Conservation (phyloP, 139 green algal species). For the Zygnema circumcarinatum region DNA sequence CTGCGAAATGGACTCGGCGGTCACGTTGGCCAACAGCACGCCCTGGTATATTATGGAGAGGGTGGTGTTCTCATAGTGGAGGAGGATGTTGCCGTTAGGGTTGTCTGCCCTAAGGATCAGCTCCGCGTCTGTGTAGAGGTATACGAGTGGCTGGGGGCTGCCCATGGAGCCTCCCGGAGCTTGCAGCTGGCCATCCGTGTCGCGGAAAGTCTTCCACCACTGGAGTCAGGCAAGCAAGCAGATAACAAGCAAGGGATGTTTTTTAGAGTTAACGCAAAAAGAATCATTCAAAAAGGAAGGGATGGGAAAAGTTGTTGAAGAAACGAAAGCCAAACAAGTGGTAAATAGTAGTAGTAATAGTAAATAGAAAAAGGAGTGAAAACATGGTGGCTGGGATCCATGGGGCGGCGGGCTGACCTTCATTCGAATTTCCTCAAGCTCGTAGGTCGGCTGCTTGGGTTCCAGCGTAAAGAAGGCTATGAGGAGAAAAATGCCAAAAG, state of each 20-base stretch:
- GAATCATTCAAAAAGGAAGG: not conserved
- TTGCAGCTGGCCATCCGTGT: not conserved
- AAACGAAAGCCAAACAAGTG: not conserved
- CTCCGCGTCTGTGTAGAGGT: not conserved
- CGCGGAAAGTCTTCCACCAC: not conserved
- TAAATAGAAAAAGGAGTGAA: not conserved
- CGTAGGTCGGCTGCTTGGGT: constrained; percentile 10
- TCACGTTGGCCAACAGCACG: not conserved
- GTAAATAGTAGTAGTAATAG: not conserved
- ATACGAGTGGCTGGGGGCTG: not conserved
- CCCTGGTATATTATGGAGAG: not conserved
- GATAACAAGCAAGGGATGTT: not conserved
- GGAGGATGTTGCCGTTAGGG: not conserved
- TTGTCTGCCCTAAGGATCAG: not conserved
- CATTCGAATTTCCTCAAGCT: not conserved
- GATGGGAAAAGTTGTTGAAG: not conserved
- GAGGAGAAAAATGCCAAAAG: not conserved
- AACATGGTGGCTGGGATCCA: too few relatives aligned
- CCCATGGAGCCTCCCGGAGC: not conserved
- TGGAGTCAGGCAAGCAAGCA: not conserved
- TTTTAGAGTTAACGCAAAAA: not conserved
- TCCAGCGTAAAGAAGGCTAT: not conserved
- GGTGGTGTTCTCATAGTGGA: constrained; percentile 19
- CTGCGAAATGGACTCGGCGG: not conserved
- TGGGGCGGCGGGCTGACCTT: constrained; percentile 4